Conservation (phyloP, 2,329 filamentous ascomycete genomes). For the Ceratocystis lukuohia region DNA sequence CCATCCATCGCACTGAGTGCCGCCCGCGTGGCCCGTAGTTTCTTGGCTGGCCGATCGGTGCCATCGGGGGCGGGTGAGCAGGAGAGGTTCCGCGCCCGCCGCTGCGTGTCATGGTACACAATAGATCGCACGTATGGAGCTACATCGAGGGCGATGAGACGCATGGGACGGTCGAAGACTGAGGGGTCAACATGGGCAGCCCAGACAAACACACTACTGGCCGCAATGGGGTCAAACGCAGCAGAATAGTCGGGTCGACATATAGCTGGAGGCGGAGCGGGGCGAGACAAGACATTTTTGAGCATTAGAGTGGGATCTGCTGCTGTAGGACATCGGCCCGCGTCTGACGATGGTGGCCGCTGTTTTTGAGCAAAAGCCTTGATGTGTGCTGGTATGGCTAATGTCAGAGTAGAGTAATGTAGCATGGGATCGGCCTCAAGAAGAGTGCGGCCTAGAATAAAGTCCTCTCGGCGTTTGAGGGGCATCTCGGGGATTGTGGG, state of each 20-base stretch:
- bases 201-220: conserved; percentile 24
- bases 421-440: conserved; percentile 33
- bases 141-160: conserved; percentile 57
- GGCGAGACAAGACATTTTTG: conserved; percentile 24
- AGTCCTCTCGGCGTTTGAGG: conserved; percentile 37
- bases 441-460: conserved; percentile 34
- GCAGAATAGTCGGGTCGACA: conserved; percentile 23
- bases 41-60: conserved; percentile 37
- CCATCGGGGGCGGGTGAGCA: conserved; percentile 39
- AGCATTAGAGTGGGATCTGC: conserved; percentile 22
- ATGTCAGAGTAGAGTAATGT: conserved; percentile 22
- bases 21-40: conserved; percentile 57
- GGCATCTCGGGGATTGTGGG: conserved; percentile 46
- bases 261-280: conserved; percentile 4
- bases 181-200: conserved; percentile 44
- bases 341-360: neutral
- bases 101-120: conserved; percentile 56
- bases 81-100: conserved; percentile 51
- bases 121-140: conserved; percentile 86
- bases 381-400: conserved; percentile 4
- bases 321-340: conserved; percentile 19
- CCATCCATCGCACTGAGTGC: conserved; percentile 68
- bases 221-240: conserved; percentile 49
- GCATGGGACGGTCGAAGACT: conserved; percentile 60
- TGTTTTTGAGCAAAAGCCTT: conserved; percentile 10